Conservation (phyloP, 2,329 filamentous ascomycete genomes). For the Fusarium udum region DNA sequence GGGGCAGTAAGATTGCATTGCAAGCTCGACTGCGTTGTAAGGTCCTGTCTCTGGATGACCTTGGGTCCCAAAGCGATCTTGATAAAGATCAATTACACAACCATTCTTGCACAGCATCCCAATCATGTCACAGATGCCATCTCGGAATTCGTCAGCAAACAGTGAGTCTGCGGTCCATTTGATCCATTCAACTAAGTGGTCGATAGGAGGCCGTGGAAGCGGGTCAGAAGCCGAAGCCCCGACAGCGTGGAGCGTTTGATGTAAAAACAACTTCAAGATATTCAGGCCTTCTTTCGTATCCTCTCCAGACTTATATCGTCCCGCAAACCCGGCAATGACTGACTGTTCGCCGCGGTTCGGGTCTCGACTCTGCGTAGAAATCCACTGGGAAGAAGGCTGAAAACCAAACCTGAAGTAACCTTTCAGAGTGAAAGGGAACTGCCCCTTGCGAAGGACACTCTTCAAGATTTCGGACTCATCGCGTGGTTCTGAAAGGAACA, state of each 20-base stretch:
- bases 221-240: neutral
- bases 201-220: neutral
- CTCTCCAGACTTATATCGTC: neutral
- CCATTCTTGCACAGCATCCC: neutral
- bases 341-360: neutral
- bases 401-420: neutral
- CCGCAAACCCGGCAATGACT: neutral
- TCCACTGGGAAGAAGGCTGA: neutral
- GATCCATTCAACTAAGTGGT: neutral
- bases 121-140: neutral
- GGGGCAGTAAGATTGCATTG: constrained; percentile 2
- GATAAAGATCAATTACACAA: constrained; percentile 13
- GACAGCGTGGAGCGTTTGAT: neutral
- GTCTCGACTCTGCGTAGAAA: neutral
- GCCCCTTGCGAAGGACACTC: neutral
- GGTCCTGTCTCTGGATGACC: neutral
- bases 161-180: neutral
- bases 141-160: neutral
- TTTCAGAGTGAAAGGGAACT: neutral
- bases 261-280: neutral
- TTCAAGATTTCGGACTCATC: neutral
- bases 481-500: neutral
- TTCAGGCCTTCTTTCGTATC: neutral
- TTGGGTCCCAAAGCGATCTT: neutral
- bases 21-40: constrained; percentile 13